Evolutionary conservation across 441 rosid species (phyloP), one percentile per base, ranked within the genome.

Genomic region (Euphorbia celastroides): DNA sequence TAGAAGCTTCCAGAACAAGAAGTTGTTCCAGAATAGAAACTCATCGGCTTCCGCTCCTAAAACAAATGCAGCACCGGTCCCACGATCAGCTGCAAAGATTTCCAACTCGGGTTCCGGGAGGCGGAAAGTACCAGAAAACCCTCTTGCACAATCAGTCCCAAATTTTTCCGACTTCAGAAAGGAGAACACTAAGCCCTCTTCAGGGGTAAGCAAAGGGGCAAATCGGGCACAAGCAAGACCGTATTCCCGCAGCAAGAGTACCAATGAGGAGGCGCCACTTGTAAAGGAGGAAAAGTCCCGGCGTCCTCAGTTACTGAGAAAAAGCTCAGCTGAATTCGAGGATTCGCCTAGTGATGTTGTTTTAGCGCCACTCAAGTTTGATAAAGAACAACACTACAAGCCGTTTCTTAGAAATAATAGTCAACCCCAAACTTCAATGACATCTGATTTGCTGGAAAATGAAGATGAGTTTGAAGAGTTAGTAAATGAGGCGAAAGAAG

Each of bases 141-240:
- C 84, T 68, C 84, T 88, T 70, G 92, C 88, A 27, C 97, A 88
- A 60, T 90, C 97, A 30, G 95, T 92, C 70, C 96, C 97, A 55
- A 88, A 83, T 76, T 94, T 87, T 74, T 84, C 88, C 34, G 96
- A 92, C 74, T 75, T 90, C 59, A 89, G 86, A 77, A 94, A 94
- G 80, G 99, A 94, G 79, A 89, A 87, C 71, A 82, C 96, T 64
- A 92, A 85, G 65, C 88, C 94, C 60, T 78, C 74, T 75, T 79
- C 83, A 31, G 88, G 88, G 57, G 74, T 73, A 68, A 75, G 88
- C 69, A 94, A 86, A 82, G 73, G 63, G 46, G 72, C 84, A 59
- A 75, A 73, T 56, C 93, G 87, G 57, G 72, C 85, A 28, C 98
- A 86, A 72, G 73, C 55, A 66, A 88, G 96, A 80, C 81, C 66